These are phyloP conservation scores for Quercus robur DNA, from an alignment of 306 rosid species.

Conservation along the genomic window DNA sequence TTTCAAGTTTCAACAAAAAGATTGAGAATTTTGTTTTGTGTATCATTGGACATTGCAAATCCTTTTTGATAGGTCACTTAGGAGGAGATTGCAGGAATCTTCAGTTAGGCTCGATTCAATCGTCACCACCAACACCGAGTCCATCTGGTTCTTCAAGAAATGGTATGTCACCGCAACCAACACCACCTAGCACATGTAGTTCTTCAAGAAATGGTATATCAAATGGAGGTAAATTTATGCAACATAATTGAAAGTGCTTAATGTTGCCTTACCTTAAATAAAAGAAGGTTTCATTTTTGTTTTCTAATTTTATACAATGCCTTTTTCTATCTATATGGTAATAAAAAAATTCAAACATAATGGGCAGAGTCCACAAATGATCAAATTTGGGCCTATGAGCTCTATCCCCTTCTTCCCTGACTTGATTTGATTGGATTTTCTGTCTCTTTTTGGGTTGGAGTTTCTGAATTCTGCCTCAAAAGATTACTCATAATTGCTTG, in stretches of 20 bases:
- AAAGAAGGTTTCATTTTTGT: background rate
- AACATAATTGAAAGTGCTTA: background rate
- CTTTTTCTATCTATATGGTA: background rate
- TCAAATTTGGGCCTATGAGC: background rate
- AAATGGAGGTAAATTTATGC: background rate
- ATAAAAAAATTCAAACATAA: background rate
- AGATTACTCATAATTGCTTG: no score
- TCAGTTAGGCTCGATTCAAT: background rate
- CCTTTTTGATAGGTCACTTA: slow-evolving; percentile 37
- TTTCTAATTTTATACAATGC: background rate
- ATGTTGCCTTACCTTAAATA: background rate
- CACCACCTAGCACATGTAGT: background rate
- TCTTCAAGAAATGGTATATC: background rate
- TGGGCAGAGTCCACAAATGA: background rate
- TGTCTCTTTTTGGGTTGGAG: background rate
- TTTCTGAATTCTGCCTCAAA: background rate
- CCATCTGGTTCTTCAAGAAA: slow-evolving; percentile 5
- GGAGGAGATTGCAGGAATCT: slow-evolving; percentile 40
- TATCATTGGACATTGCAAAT: background rate
- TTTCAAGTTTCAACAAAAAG: background rate
- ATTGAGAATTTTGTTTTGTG: background rate
- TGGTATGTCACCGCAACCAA: slow-evolving; percentile 22
- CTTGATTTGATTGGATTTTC: background rate
- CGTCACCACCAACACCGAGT: background rate
- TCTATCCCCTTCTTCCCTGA: background rate